Conservation (phyloP, 768 basidiomycete genomes). For the Lactarius trivialis region DNA sequence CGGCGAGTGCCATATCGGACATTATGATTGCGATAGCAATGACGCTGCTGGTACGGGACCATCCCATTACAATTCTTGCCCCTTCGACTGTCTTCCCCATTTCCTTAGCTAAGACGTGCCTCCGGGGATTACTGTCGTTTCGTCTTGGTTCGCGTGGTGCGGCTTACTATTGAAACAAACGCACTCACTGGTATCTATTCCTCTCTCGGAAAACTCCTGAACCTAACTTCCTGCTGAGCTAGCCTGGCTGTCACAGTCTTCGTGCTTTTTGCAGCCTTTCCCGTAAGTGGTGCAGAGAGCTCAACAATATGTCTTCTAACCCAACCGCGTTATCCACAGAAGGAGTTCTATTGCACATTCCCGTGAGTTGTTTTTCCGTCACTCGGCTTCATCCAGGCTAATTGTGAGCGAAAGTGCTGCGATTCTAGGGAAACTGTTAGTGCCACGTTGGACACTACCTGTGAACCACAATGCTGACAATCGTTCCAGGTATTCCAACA, state of each 20-base stretch:
- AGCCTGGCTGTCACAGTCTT: slow-evolving; percentile 1
- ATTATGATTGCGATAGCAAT: slow-evolving; percentile 11
- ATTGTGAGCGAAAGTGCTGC: slow-evolving; percentile 15
- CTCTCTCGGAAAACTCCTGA: not conserved
- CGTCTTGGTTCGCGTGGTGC: slow-evolving; percentile 24
- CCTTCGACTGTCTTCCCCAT: not conserved
- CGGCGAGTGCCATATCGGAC: slow-evolving; percentile 6
- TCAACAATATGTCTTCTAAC: not conserved
- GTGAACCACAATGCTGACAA: not conserved
- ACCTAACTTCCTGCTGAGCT: slow-evolving; percentile 5
- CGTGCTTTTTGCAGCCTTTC: slow-evolving; percentile 6
- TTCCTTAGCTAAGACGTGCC: not conserved
- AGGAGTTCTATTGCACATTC: slow-evolving; percentile 14
- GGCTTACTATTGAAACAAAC: slow-evolving; percentile 27
- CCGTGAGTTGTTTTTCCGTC: not conserved
- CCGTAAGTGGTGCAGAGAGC: not conserved
- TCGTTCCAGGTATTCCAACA: slow-evolving; percentile 23
- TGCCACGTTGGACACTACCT: not conserved
- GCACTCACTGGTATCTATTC: slow-evolving; percentile 19
- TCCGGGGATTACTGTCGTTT: not conserved
- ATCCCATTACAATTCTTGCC: not conserved
- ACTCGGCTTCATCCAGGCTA: not conserved
- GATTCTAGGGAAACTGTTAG: slow-evolving; percentile 23
- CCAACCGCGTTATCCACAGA: not conserved
- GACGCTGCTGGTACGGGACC: slow-evolving; percentile 6